Base-by-base conservation (phyloP, 2,329 filamentous ascomycete genomes). In the Lasiodiplodia citricola region DNA sequence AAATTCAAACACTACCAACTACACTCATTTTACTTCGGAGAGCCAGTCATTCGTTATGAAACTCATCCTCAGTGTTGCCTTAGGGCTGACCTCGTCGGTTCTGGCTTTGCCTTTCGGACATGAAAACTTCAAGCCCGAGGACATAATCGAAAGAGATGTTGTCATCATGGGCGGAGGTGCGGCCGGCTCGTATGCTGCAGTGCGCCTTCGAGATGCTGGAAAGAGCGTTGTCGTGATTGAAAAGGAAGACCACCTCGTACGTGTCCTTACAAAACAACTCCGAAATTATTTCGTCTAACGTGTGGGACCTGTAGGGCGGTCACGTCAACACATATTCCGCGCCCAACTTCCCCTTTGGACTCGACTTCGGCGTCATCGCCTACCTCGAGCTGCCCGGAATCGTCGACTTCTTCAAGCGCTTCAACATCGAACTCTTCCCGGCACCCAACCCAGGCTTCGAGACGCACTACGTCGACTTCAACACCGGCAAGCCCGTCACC, bases 251-350 rank as follows among this genome's bases (percentile, higher is more conserved):
- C 66, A 55, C 8, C 72, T 85, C 13, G 56, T 60, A 44, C 44
- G 56, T 60, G 18, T n/a, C 13, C 13, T 31, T n/a, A 23, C 16
- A 3, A 2, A 11, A 51, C n/a, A 23, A 5, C 14, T 41, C 13
- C 37, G 2, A n/a, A 23, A 10, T 25, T 4, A 14, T 11, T 18
- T 18, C 4, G 2, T 47, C 21, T 38, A n/a, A 37, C 7, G 54
- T 8, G 4, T 18, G n/a, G 10, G 4, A 2, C 7, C 3, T 18
- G 0, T 23, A 60, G 71, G 86, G 86, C 23, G 85, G 86, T 1
- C 84, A 87, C 70, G 82, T 83, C 13, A 75, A 84, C 23, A 86
- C 83, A 10, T 87, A 84, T 71, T 76, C 74, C 3, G 81, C 81
- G 41, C 76, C 80, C 16, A 67, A 57, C 0, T 81, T 79, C 3